Conservation (phyloP, 1,284 basidiomycete genomes). For the Filobasidium uniguttulatum region DNA sequence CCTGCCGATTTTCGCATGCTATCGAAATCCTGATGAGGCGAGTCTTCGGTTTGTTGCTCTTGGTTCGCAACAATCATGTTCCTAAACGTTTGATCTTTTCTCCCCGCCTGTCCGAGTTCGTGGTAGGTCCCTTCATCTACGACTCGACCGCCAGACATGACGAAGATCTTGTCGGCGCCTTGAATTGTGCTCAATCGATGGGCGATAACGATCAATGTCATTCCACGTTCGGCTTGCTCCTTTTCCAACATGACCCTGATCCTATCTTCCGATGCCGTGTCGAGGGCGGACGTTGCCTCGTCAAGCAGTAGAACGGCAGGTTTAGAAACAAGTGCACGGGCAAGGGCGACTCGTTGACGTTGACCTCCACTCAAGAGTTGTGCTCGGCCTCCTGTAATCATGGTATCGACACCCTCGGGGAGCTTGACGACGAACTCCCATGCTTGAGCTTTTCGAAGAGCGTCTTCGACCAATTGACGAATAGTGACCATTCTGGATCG, state of each 20-base stretch:
- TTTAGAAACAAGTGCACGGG: constrained; percentile 81
- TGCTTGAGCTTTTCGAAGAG: constrained; percentile 79
- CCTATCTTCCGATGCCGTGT: constrained; percentile 77
- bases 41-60: constrained; percentile 4
- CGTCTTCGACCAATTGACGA: constrained; percentile 64
- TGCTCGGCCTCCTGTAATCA: constrained; percentile 11
- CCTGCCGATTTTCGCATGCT: neutral
- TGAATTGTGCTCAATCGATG: constrained; percentile 41
- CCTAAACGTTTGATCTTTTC: constrained; percentile 21
- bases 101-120: constrained; percentile 23
- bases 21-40: too few relatives aligned
- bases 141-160: constrained; percentile 31
- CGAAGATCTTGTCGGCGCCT: constrained; percentile 29
- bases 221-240: constrained; percentile 48
- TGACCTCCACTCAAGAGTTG: constrained; percentile 68
- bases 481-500: constrained; percentile 51
- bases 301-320: constrained; percentile 82
- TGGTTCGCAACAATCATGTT: constrained; percentile 16
- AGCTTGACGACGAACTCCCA: constrained; percentile 75
- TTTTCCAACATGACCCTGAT: constrained; percentile 92
- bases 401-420: constrained; percentile 51
- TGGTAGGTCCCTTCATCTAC: constrained; percentile 37
- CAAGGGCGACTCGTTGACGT: constrained; percentile 93
- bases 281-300: constrained; percentile 42
- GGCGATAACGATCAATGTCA: constrained; percentile 42